Percentiles rank a stretch among this genome's conserved stretches.
phyloP scores from a whole-genome alignment of 345 rosid genomes.

The Tarenaya hassleriana region DNA sequence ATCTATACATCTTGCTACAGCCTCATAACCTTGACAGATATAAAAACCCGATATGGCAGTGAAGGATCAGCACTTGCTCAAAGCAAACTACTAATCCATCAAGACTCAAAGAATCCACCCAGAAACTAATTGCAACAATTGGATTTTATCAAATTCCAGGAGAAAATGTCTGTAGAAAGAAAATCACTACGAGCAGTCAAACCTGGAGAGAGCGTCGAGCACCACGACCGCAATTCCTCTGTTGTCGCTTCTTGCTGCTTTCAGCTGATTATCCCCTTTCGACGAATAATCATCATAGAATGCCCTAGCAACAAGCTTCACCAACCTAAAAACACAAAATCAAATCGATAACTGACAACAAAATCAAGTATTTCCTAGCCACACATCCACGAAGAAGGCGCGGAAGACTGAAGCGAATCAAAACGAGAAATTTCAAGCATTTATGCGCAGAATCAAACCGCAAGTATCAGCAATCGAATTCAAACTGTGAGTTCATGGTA shows the following conservation, averaged over 20 bases:
- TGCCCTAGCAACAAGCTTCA: conserved; percentile 71
- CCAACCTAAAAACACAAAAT: conserved; percentile 38
- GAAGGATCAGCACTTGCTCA: conserved; percentile 4
- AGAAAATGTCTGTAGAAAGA: neutral
- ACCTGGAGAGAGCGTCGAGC: conserved; percentile 79
- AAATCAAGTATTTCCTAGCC: too few species aligned
- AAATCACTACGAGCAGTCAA: conserved; percentile 10
- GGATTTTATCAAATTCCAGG: neutral
- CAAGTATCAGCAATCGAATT: neutral
- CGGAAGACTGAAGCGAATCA: neutral
- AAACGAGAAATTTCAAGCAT: conserved; percentile 1
- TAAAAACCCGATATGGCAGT: neutral
- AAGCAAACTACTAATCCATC: conserved; percentile 2
- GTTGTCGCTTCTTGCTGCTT: conserved; percentile 59
- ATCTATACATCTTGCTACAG: neutral
- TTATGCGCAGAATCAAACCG: neutral
- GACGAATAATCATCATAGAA: conserved; percentile 77
- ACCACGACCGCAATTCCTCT: conserved; percentile 79
- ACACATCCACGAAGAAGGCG: too few species aligned
- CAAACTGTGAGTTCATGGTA: neutral
- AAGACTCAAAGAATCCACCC: neutral
- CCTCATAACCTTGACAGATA: too few species aligned
- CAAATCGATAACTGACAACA: neutral
- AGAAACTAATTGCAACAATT: conserved; percentile 8
- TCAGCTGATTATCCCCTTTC: conserved; percentile 69